A percentile compares a stretch with the other conserved stretches of the same genome.
Evolutionary conservation across 306 rosid genomes (phyloP).

Genomic region (Hippophae gyantsensis): DNA sequence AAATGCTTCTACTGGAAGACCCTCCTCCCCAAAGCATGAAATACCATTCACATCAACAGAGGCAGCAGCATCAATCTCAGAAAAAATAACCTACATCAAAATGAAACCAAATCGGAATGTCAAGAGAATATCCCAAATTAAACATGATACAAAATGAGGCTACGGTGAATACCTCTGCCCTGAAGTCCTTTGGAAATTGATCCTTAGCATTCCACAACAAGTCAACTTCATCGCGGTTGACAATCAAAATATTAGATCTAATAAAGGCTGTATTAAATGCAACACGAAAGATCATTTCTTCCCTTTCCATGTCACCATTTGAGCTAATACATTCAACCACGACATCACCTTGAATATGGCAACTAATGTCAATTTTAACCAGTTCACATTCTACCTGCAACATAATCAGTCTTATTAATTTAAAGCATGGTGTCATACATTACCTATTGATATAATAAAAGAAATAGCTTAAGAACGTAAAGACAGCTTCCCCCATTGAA

Average conservation of each 20-base stretch:
- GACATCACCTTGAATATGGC: slow-evolving; percentile 89
- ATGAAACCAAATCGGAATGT: slow-evolving; percentile 24
- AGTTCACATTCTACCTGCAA: slow-evolving; percentile 81
- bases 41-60: slow-evolving; percentile 29
- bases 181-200: slow-evolving; percentile 68
- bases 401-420: slow-evolving; percentile 14
- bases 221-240: slow-evolving; percentile 79
- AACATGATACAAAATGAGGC: slow-evolving; percentile 10
- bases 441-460: background rate
- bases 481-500: background rate
- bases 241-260: slow-evolving; percentile 83
- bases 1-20: slow-evolving; percentile 90
- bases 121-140: slow-evolving; percentile 12
- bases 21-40: slow-evolving; percentile 78
- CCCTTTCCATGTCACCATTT: slow-evolving; percentile 50
- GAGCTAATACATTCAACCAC: slow-evolving; percentile 71
- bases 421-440: background rate
- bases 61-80: slow-evolving; percentile 82
- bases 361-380: slow-evolving; percentile 74
- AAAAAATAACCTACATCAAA: slow-evolving; percentile 71
- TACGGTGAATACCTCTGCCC: slow-evolving; percentile 68
- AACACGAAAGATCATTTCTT: slow-evolving; percentile 75
- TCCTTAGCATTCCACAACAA: slow-evolving; percentile 69
- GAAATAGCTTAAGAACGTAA: background rate
- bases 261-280: slow-evolving; percentile 92